Conservation (phyloP, 2,329 filamentous ascomycete species). For the Emergomyces pasteurianus region DNA sequence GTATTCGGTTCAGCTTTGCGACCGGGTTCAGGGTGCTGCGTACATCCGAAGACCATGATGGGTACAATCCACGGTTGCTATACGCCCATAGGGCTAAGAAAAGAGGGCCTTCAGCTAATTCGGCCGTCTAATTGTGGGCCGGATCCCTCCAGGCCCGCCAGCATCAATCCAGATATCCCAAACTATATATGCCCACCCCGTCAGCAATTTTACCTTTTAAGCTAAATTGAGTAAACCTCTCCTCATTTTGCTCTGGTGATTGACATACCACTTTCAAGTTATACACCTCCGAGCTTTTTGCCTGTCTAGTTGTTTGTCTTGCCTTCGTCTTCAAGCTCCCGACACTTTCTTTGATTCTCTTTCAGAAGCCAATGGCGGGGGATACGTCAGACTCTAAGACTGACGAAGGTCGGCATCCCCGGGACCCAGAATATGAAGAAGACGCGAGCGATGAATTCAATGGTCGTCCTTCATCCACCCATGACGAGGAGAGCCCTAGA, state of each 20-base stretch:
- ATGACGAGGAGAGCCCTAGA: background rate
- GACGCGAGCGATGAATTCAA: background rate
- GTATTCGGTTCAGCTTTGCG: background rate
- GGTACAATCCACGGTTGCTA: background rate
- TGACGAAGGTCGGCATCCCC: background rate
- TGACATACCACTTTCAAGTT: background rate
- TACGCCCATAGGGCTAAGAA: background rate
- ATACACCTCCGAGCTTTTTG: background rate
- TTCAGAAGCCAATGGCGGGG: background rate
- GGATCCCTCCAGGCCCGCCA: background rate
- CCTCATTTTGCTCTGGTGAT: background rate
- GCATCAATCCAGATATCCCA: background rate
- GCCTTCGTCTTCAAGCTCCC: background rate
- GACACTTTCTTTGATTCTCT: background rate
- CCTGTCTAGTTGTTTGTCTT: background rate
- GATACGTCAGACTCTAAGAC: background rate
- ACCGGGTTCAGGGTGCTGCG: background rate
- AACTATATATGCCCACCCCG: background rate
- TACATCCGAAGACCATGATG: background rate
- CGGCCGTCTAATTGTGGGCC: background rate
- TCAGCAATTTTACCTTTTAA: background rate
- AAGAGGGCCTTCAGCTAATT: background rate
- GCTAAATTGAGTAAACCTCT: background rate
- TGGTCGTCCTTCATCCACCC: background rate
- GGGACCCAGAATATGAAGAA: background rate